phyloP scores from a whole-genome alignment of 73 alveolate species.

The Uronychia binucleata region DNA sequence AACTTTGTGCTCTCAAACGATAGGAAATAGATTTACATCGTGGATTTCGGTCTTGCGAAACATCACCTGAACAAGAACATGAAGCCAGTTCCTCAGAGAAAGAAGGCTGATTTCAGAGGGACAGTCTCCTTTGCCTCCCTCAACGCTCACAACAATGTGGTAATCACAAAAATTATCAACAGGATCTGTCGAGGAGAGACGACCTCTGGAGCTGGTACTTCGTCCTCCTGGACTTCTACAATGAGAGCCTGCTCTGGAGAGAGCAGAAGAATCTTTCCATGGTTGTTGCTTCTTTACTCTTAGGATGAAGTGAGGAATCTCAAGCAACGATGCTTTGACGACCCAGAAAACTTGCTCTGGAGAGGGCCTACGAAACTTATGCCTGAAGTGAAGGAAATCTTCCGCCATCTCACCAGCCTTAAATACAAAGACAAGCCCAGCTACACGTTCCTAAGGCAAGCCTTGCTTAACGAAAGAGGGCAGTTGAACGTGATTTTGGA shows the following conservation, averaged over 20 bases:
- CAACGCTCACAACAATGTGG: conserved; percentile 70
- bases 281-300: too few species aligned
- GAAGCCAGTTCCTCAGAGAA: conserved; percentile 53
- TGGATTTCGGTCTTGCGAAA: conserved; percentile 85
- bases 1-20: conserved; percentile 62
- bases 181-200: conserved; percentile 76
- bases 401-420: conserved; percentile 61
- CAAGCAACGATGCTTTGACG: conserved; percentile 51
- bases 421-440: conserved; percentile 65
- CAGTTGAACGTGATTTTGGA: too few species aligned
- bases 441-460: too few species aligned
- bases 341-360: conserved; percentile 70
- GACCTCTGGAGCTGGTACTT: conserved; percentile 80
- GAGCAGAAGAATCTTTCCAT: conserved; percentile 36
- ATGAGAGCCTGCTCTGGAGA: conserved; percentile 81
- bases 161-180: background rate
- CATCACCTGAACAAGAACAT: conserved; percentile 57
- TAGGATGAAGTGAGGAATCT: conserved; percentile 62
- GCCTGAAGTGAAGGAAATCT: conserved; percentile 59
- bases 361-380: conserved; percentile 51
- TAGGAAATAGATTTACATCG: conserved; percentile 63
- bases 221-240: conserved; percentile 62
- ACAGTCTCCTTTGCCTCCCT: conserved; percentile 84
- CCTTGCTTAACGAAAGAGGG: too few species aligned
- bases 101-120: conserved; percentile 76